Evolutionary conservation across 164 flowering plant species (phyloP).

Genomic region (Amborella trichopoda): DNA sequence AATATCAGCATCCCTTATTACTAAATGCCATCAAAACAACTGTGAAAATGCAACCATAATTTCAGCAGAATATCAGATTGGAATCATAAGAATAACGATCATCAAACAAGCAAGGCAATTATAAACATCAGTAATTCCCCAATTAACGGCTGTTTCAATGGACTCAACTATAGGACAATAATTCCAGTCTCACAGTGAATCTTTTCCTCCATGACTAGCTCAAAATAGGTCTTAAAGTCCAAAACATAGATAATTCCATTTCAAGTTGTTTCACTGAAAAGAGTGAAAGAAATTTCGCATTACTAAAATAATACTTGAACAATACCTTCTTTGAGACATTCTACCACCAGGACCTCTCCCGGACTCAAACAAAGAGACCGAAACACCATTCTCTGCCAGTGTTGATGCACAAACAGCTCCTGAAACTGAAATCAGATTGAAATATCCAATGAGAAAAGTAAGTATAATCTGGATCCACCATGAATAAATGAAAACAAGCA

Average conservation of each 20-base stretch:
- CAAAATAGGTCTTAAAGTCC: not conserved
- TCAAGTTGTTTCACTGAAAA: not conserved
- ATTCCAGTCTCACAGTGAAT: not conserved
- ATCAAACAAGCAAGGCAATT: too few relatives aligned
- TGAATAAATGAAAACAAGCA: not conserved
- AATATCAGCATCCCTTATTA: too few relatives aligned
- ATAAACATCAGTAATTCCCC: too few relatives aligned
- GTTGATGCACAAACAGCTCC: conserved; percentile 75
- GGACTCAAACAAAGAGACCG: conserved; percentile 69
- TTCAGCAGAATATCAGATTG: too few relatives aligned
- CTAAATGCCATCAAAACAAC: too few relatives aligned
- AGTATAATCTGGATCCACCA: not conserved
- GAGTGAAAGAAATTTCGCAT: not conserved
- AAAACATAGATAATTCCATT: not conserved
- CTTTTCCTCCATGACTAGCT: not conserved
- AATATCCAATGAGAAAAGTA: not conserved
- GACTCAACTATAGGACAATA: too few relatives aligned
- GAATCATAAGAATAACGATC: too few relatives aligned
- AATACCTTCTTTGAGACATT: conserved; percentile 75
- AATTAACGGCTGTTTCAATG: too few relatives aligned
- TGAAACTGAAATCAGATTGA: conserved; percentile 35
- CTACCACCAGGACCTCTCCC: conserved; percentile 92
- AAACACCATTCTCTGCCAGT: conserved; percentile 54
- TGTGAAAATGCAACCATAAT: too few relatives aligned
- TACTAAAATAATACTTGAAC: not conserved